Conservation (phyloP, 2,329 filamentous ascomycete species). For the Penicillium oxalicum region DNA sequence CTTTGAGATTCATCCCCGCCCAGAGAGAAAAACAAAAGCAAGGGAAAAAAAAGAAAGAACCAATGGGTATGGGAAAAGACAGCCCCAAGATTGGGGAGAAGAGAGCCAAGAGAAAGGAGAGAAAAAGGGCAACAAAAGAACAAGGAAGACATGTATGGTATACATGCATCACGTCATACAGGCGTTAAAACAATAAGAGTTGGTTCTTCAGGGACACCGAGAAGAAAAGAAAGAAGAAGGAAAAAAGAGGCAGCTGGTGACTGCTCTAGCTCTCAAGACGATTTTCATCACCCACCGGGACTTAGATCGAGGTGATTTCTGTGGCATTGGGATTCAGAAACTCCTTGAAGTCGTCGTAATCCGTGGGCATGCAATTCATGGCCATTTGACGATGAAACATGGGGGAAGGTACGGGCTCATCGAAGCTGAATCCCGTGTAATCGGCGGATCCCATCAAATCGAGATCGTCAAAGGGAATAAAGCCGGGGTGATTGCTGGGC, state of each 20-base stretch:
- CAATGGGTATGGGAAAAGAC: slow-evolving; percentile 8
- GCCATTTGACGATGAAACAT: slow-evolving; percentile 34
- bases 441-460: slow-evolving; percentile 28
- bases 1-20: slow-evolving; percentile 7
- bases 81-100: slow-evolving; percentile 8
- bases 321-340: slow-evolving; percentile 36
- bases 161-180: slow-evolving; percentile 32
- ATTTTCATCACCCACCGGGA: neutral
- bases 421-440: slow-evolving; percentile 28
- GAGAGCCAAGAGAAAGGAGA: neutral
- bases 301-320: slow-evolving; percentile 34
- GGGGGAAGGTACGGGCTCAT: slow-evolving; percentile 29
- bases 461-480: slow-evolving; percentile 30
- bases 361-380: slow-evolving; percentile 32
- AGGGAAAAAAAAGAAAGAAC: neutral
- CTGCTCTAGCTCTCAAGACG: neutral
- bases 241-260: neutral
- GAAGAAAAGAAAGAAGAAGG: neutral
- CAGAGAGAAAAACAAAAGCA: neutral
- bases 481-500: slow-evolving; percentile 17
- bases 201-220: neutral
- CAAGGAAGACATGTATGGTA: slow-evolving; percentile 24
- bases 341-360: slow-evolving; percentile 38
- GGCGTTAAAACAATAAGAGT: slow-evolving; percentile 13
- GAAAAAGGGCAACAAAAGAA: slow-evolving; percentile 9